Conservation (phyloP, 306 rosid genomes). For the Lathyrus tuberosus region DNA sequence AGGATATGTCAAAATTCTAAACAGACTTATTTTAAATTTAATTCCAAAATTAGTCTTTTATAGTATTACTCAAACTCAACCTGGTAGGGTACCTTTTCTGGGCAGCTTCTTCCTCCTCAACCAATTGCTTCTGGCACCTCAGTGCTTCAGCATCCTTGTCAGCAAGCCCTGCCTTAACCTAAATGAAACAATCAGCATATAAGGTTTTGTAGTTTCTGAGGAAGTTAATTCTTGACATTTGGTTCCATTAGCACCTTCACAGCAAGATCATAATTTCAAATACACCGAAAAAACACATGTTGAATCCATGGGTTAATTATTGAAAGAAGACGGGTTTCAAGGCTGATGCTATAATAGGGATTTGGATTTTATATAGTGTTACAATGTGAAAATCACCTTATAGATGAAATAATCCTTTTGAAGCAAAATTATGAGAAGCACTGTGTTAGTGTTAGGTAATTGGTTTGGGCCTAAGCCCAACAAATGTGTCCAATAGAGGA, state of each 20-base stretch:
- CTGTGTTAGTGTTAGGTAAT: not conserved
- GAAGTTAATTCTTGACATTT: not conserved
- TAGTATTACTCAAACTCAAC: slow-evolving; percentile 25
- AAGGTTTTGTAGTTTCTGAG: not conserved
- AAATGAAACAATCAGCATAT: slow-evolving; percentile 17
- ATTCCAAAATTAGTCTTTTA: not conserved
- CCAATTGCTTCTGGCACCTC: slow-evolving; percentile 77
- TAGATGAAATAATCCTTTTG: slow-evolving; percentile 8
- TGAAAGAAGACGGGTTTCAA: not conserved
- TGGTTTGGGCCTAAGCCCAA: too few relatives aligned
- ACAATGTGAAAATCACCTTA: slow-evolving; percentile 3
- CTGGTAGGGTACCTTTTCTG: slow-evolving; percentile 67
- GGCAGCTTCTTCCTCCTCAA: slow-evolving; percentile 93
- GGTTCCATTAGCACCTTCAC: not conserved
- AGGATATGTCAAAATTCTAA: slow-evolving; percentile 3
- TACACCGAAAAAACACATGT: not conserved
- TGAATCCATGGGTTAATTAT: not conserved
- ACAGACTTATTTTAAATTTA: not conserved
- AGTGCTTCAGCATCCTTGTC: slow-evolving; percentile 86
- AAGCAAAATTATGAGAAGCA: slow-evolving; percentile 13
- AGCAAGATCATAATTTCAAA: not conserved
- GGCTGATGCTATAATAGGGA: not conserved
- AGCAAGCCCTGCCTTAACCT: slow-evolving; percentile 84
- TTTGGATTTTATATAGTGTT: not conserved
- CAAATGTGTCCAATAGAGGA: too few relatives aligned